A percentile compares a stretch with the other conserved stretches of the same genome.
These are phyloP conservation scores for Phialemonium atrogriseum DNA, from an alignment of 2,329 filamentous ascomycete species.

Conservation along the genomic window DNA sequence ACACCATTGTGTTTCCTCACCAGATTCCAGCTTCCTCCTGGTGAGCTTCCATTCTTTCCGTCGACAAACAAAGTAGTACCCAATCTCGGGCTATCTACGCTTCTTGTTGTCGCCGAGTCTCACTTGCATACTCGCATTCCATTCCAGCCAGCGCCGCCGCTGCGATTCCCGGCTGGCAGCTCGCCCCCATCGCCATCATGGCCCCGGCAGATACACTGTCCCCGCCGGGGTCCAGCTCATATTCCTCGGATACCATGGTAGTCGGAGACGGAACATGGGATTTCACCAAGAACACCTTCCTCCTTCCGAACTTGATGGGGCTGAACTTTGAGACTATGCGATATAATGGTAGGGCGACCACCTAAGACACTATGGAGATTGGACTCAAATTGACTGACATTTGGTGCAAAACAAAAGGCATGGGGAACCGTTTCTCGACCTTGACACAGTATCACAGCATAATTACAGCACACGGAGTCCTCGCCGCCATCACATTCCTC, in stretches of 20 bases:
- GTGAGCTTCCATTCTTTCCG: too few relatives aligned
- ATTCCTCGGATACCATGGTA: slow-evolving; percentile 64
- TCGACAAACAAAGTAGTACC: too few relatives aligned
- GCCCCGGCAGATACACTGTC: slow-evolving; percentile 54
- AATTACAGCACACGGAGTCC: slow-evolving; percentile 61
- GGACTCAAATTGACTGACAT: too few relatives aligned
- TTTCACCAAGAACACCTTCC: slow-evolving; percentile 65
- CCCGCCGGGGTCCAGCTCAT: slow-evolving; percentile 63
- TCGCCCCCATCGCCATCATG: slow-evolving; percentile 49
- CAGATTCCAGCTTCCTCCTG: too few relatives aligned
- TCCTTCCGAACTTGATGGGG: slow-evolving; percentile 68
- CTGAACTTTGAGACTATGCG: slow-evolving; percentile 75
- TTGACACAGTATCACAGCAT: slow-evolving; percentile 62
- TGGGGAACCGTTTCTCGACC: slow-evolving; percentile 71
- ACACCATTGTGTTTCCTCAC: too few relatives aligned
- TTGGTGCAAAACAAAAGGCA: too few relatives aligned
- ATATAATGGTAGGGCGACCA: slow-evolving; percentile 70
- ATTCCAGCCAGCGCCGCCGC: too few relatives aligned
- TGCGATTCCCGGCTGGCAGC: too few relatives aligned
- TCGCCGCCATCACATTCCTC: slow-evolving; percentile 67
- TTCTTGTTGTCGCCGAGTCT: too few relatives aligned
- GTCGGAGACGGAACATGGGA: slow-evolving; percentile 84
- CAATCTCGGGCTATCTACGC: too few relatives aligned
- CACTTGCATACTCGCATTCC: too few relatives aligned
- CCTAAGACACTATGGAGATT: too few relatives aligned